Evolutionary conservation across 179 eudicot genomes (phyloP).

Genomic region (Pouteria campechiana): DNA sequence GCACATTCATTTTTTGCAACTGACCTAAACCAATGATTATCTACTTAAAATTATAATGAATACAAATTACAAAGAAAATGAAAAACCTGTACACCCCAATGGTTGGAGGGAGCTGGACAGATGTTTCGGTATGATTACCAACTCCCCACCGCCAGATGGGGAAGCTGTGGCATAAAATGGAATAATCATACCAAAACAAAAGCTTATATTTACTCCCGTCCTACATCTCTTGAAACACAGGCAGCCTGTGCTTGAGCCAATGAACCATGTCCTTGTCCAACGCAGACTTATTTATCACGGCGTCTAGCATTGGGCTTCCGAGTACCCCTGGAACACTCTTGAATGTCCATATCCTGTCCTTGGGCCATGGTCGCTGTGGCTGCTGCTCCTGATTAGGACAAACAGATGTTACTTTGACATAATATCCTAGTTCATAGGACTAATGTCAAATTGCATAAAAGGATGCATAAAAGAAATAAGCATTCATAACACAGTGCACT

Average conservation of each 20-base stretch:
- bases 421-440: too few species aligned
- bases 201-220: conserved; percentile 40
- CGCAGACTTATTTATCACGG: conserved; percentile 42
- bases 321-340: conserved; percentile 39
- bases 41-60: conserved; percentile 30
- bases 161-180: conserved; percentile 12
- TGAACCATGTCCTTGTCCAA: conserved; percentile 71
- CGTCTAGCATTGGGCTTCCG: conserved; percentile 97
- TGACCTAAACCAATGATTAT: conserved; percentile 25
- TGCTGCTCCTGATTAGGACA: conserved; percentile 55
- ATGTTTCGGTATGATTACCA: conserved; percentile 9
- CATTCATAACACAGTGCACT: too few species aligned
- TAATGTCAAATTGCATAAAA: too few species aligned
- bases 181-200: conserved; percentile 7
- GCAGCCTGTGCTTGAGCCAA: conserved; percentile 89
- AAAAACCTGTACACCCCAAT: conserved; percentile 68
- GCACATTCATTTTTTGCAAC: too few species aligned
- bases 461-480: too few species aligned
- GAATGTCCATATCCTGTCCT: conserved; percentile 79
- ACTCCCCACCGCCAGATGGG: conserved; percentile 3
- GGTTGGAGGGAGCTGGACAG: conserved; percentile 10
- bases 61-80: conserved; percentile 4
- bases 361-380: conserved; percentile 90
- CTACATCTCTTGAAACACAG: conserved; percentile 76
- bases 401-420: too few species aligned